Percentiles rank a stretch among this genome's conserved stretches.
Conservation (phyloP, 1,139 yeast genomes). For the Kodamaea ohmeri region DNA sequence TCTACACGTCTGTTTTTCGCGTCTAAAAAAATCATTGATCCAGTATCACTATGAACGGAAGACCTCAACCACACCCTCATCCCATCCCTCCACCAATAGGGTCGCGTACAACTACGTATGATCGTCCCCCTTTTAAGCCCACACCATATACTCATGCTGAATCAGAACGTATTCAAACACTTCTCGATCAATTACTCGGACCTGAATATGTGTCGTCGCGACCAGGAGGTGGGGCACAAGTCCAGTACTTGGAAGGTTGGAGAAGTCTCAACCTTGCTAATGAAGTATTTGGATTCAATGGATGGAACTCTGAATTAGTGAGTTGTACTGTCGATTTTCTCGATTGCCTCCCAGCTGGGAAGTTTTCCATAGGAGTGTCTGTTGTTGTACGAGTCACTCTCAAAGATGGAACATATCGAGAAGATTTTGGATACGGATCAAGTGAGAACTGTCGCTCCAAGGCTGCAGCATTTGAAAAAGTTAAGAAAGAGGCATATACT, state of each 20-base stretch:
- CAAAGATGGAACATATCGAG: slow-evolving; percentile 73
- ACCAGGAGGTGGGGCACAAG: slow-evolving; percentile 73
- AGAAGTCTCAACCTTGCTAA: slow-evolving; percentile 75
- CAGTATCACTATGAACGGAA: slow-evolving; percentile 7
- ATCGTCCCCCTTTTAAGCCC: slow-evolving; percentile 20
- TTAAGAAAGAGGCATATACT: slow-evolving; percentile 78
- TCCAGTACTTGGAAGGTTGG: slow-evolving; percentile 80
- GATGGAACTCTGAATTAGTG: slow-evolving; percentile 74
- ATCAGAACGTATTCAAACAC: slow-evolving; percentile 34
- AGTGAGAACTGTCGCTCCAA: slow-evolving; percentile 69
- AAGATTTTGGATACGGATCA: slow-evolving; percentile 80
- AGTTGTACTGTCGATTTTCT: slow-evolving; percentile 67
- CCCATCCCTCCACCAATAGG: background rate
- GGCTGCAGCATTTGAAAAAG: slow-evolving; percentile 75
- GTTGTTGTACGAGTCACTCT: slow-evolving; percentile 70
- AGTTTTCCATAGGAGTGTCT: slow-evolving; percentile 62
- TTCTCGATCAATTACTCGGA: slow-evolving; percentile 67
- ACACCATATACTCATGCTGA: slow-evolving; percentile 42
- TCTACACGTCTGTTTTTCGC: slow-evolving; percentile 4
- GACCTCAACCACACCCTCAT: slow-evolving; percentile 5
- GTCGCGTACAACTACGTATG: slow-evolving; percentile 6
- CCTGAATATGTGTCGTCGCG: slow-evolving; percentile 87
- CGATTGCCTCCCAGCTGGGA: slow-evolving; percentile 56
- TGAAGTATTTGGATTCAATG: slow-evolving; percentile 76
- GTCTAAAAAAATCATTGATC: slow-evolving; percentile 7